Evolutionary conservation across 2,329 filamentous ascomycete genomes (phyloP).

Genomic region (Amesomyces nigricolor): DNA sequence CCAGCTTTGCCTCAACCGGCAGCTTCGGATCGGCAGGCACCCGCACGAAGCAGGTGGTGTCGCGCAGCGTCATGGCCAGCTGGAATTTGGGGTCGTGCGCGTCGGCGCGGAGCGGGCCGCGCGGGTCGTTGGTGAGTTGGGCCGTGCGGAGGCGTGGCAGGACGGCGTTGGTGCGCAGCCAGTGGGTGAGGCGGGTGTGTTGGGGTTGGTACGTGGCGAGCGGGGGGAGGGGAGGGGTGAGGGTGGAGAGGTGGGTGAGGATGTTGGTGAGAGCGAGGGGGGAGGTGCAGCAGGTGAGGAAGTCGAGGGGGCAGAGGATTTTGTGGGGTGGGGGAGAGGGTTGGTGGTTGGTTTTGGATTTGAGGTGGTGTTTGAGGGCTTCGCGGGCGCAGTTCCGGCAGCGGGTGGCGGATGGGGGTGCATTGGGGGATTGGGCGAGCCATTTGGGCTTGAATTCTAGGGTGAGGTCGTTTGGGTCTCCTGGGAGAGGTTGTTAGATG

Average conservation of each 20-base stretch:
- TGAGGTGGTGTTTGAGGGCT: slow-evolving; percentile 30
- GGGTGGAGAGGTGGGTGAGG: slow-evolving; percentile 18
- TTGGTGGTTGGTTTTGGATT: slow-evolving; percentile 12
- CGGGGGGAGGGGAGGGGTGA: slow-evolving; percentile 34
- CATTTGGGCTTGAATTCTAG: slow-evolving; percentile 83
- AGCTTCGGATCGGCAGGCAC: slow-evolving; percentile 37
- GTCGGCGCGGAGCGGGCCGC: slow-evolving; percentile 37
- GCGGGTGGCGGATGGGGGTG: slow-evolving; percentile 54
- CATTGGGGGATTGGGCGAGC: slow-evolving; percentile 69
- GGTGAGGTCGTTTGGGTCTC: slow-evolving; percentile 34
- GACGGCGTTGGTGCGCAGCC: slow-evolving; percentile 36
- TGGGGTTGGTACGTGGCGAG: slow-evolving; percentile 28
- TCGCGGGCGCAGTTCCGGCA: slow-evolving; percentile 69
- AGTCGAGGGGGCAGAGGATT: slow-evolving; percentile 56
- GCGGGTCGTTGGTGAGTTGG: slow-evolving; percentile 38
- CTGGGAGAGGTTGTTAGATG: background rate
- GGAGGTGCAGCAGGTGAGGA: slow-evolving; percentile 38
- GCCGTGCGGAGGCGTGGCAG: slow-evolving; percentile 33
- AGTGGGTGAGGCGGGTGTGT: slow-evolving; percentile 32
- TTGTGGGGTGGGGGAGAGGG: slow-evolving; percentile 18
- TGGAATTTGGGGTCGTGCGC: slow-evolving; percentile 45
- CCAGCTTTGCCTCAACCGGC: slow-evolving; percentile 54
- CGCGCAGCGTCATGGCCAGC: slow-evolving; percentile 73
- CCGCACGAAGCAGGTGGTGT: slow-evolving; percentile 70
- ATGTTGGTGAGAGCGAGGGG: slow-evolving; percentile 15